Base-by-base conservation (phyloP, 2,329 filamentous ascomycete genomes). In the Ustulina deusta region DNA sequence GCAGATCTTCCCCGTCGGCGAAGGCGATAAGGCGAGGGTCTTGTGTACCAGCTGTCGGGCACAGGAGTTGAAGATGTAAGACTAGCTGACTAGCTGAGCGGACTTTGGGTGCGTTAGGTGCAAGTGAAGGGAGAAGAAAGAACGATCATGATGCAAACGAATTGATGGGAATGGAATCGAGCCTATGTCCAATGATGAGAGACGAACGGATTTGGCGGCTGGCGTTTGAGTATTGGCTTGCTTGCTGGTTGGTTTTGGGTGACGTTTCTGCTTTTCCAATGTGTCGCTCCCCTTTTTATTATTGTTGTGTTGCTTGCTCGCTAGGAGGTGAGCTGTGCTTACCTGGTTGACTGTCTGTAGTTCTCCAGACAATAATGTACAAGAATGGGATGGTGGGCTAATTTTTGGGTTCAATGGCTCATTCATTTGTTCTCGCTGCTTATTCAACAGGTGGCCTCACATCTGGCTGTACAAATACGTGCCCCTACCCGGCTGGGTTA, bases 21-120 rank as follows among this genome's bases (percentile, higher is more conserved):
- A 84, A 0, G 63, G 68, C 0, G 56, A 66, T 3, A 77, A 81
- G 58, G 83, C 81, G 68, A 79, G 87, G 54, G 85, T 90, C 22
- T 78, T 90, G 68, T 91, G 89, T 77, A 89, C 87, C n/a, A 77
- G 75, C 11, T 91, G 89, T 75, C 85, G 89, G 71, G 82, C 85
- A 73, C 82, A 81, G 71, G 87, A 90, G 78, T 80, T 90, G 72
- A 91, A 90, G 81, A 82, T 78, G 61, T 83, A 69, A 75, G 38
- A 17, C 34, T 32, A 6, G 11, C 54, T 13, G 17, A 38, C 46
- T 20, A 1, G 9, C 5, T 34, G 32, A 10, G 57, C 22, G n/a
- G 17, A 42, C 32, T 42, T 11, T 10, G 13, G 20, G 15, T 5
- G 9, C 3, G 29, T 34, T 34, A 11, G 6, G n/a, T 4, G 22